Evolutionary conservation across 306 rosid genomes (phyloP).

Genomic region (Corylus avellana): DNA sequence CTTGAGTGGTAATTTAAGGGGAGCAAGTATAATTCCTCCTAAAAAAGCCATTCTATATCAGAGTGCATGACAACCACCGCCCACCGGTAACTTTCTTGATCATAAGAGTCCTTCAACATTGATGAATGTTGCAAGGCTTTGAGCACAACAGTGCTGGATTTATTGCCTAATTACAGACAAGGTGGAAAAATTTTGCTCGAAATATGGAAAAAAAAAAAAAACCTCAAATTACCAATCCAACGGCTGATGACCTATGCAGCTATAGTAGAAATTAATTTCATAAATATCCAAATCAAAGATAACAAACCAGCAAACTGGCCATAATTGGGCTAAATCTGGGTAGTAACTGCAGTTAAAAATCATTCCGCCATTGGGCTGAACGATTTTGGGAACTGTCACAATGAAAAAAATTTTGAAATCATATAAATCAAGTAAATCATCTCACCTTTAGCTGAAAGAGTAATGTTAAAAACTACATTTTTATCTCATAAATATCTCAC

Average conservation of each 20-base stretch:
- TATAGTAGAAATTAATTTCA: no score
- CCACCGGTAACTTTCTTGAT: not conserved
- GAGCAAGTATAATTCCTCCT: no score
- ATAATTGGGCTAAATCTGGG: not conserved
- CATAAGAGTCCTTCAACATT: not conserved
- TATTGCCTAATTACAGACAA: not conserved
- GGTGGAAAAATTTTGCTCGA: not conserved
- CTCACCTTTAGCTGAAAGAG: not conserved
- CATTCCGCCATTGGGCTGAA: not conserved
- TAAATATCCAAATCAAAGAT: not conserved
- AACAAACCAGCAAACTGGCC: not conserved
- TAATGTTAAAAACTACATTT: no score
- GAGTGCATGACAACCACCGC: not conserved
- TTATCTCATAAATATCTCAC: no score
- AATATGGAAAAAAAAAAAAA: not conserved
- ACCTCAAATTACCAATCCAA: not conserved
- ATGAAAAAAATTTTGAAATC: not conserved
- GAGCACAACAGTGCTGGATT: not conserved
- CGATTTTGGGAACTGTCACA: not conserved
- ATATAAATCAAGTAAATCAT: not conserved
- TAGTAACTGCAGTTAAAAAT: not conserved
- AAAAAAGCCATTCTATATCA: no score
- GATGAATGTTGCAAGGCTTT: not conserved
- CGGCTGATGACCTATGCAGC: not conserved
- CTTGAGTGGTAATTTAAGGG: no score